phyloP scores from a whole-genome alignment of 2,329 filamentous ascomycete genomes.

The Calonectria pseudoturangicola region DNA sequence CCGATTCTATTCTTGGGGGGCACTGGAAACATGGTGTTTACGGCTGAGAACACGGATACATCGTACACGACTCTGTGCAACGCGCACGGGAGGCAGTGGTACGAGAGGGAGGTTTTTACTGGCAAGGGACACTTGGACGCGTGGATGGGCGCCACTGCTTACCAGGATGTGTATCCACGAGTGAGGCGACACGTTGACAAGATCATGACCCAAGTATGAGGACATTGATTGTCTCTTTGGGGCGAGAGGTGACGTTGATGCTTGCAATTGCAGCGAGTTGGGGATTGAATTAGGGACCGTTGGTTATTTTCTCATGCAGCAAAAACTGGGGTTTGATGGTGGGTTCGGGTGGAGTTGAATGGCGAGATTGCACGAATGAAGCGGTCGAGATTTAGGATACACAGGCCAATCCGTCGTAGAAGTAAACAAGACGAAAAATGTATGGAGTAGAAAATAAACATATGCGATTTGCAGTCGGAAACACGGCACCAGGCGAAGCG shows the following conservation, averaged over 20 bases:
- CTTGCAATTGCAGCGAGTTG: not conserved
- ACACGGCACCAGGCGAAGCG: no score
- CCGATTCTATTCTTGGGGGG: constrained; percentile 66
- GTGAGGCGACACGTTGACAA: constrained; percentile 41
- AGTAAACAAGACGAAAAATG: no score
- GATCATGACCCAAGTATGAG: constrained; percentile 1
- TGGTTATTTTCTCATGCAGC: no score
- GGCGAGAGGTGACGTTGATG: no score
- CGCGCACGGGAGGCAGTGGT: constrained; percentile 49
- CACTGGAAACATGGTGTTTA: constrained; percentile 48
- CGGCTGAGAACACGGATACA: constrained; percentile 50
- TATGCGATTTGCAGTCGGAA: no score
- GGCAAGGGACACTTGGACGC: constrained; percentile 52
- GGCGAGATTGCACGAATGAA: no score
- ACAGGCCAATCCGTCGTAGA: no score
- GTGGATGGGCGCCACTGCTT: constrained; percentile 52
- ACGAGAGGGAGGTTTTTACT: constrained; percentile 52
- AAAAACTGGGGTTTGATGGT: no score
- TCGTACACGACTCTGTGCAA: constrained; percentile 50
- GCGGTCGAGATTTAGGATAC: no score
- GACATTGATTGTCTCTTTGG: not conserved
- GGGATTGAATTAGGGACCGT: no score
- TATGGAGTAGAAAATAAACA: no score
- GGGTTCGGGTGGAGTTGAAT: no score
- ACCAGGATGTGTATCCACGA: constrained; percentile 49